These are phyloP conservation scores for Spizellomyces punctatus DNA, from an alignment of 192 early-diverging fungal species.

Conservation along the genomic window DNA sequence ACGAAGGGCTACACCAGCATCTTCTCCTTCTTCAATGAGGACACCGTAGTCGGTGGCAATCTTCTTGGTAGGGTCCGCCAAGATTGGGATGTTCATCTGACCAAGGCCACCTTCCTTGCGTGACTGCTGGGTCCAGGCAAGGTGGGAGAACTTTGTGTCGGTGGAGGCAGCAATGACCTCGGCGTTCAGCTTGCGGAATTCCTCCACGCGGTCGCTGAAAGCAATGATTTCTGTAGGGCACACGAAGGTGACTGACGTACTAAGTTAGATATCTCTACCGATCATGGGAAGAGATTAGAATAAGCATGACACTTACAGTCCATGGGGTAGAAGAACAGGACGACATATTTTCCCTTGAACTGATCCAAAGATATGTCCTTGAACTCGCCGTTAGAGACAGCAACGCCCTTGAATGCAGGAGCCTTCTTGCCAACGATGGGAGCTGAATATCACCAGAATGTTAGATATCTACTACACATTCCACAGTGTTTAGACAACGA, in stretches of 20 bases:
- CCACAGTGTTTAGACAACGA: no score
- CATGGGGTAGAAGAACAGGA: slow-evolving; percentile 90
- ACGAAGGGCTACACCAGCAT: slow-evolving; percentile 74
- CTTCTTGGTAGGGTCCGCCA: slow-evolving; percentile 87
- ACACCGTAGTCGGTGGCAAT: slow-evolving; percentile 89
- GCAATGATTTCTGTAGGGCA: slow-evolving; percentile 96
- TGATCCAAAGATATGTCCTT: slow-evolving; percentile 64
- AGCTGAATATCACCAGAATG: neutral
- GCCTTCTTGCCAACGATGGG: slow-evolving; percentile 42
- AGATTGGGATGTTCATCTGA: slow-evolving; percentile 85
- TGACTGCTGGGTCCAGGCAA: slow-evolving; percentile 85
- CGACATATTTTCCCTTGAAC: slow-evolving; percentile 61
- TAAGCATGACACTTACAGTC: slow-evolving; percentile 58
- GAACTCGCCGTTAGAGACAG: slow-evolving; percentile 68
- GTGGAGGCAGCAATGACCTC: slow-evolving; percentile 52
- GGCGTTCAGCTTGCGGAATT: slow-evolving; percentile 79
- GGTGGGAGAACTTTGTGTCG: slow-evolving; percentile 74
- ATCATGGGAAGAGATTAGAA: no score
- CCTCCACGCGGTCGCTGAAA: slow-evolving; percentile 78
- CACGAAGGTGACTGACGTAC: slow-evolving; percentile 22
- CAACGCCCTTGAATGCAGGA: slow-evolving; percentile 67
- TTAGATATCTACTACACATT: no score
- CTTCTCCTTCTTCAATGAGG: slow-evolving; percentile 69
- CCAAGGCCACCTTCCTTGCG: slow-evolving; percentile 90
- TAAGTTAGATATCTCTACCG: neutral